Evolutionary conservation across 768 basidiomycete genomes (phyloP).

Genomic region (Dendrothele bispora): DNA sequence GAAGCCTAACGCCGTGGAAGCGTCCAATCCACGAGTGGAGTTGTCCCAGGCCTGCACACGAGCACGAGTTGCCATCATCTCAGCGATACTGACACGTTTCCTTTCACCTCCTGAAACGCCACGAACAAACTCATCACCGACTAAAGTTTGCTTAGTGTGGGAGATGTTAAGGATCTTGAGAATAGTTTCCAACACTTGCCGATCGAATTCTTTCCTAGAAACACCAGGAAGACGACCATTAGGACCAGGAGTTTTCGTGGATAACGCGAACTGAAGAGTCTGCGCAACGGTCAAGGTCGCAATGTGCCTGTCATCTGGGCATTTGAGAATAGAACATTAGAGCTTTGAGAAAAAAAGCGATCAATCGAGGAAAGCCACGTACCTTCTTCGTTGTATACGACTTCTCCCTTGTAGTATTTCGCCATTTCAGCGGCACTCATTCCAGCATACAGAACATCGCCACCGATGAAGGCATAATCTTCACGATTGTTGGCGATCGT

Average conservation of each 20-base stretch:
- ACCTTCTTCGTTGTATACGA: conserved; percentile 80
- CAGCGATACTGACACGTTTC: conserved; percentile 80
- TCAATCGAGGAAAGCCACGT: background rate
- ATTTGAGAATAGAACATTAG: no score
- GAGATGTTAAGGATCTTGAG: conserved; percentile 81
- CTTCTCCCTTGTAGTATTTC: conserved; percentile 76
- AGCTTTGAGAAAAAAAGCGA: background rate
- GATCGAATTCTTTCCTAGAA: conserved; percentile 56
- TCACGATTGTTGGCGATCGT: conserved; percentile 74
- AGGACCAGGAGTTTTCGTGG: conserved; percentile 74
- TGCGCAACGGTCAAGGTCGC: conserved; percentile 81
- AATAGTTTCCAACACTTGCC: conserved; percentile 57
- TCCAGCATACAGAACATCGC: conserved; percentile 82
- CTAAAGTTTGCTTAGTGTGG: conserved; percentile 76
- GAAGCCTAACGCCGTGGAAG: conserved; percentile 88
- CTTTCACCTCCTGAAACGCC: conserved; percentile 81
- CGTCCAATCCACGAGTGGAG: conserved; percentile 78
- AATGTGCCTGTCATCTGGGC: conserved; percentile 85
- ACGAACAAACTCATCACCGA: conserved; percentile 86
- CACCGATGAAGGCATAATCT: conserved; percentile 61
- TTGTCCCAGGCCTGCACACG: conserved; percentile 85
- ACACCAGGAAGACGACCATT: conserved; percentile 71
- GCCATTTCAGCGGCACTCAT: conserved; percentile 75
- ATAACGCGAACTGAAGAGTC: conserved; percentile 70
- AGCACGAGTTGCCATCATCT: conserved; percentile 83